Percentiles rank a stretch among this genome's conserved stretches.
Conservation (phyloP, 768 basidiomycete genomes). For the Amanita brunnescens region DNA sequence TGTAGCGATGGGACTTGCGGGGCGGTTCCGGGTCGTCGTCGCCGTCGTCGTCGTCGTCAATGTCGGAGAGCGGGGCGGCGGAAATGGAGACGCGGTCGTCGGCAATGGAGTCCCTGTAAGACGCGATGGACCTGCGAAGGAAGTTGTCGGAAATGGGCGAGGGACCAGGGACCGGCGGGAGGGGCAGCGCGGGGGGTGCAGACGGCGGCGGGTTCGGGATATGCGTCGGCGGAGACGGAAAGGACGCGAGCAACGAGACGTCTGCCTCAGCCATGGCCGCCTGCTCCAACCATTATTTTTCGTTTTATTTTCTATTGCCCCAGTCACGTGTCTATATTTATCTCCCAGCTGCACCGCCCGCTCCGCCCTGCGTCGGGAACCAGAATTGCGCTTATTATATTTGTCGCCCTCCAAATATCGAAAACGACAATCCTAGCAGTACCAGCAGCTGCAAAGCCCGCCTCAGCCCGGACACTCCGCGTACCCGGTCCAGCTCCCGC, state of each 20-base stretch:
- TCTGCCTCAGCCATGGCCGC: neutral
- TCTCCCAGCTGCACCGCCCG: too few relatives aligned
- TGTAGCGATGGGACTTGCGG: constrained; percentile 14
- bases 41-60: constrained; percentile 19
- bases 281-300: neutral
- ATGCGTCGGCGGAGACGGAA: constrained; percentile 34
- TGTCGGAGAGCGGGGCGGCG: constrained; percentile 16
- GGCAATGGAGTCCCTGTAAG: constrained; percentile 4
- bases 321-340: constrained; percentile 4
- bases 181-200: constrained; percentile 25
- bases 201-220: constrained; percentile 24
- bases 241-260: constrained; percentile 26
- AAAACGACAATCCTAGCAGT: constrained; percentile 14
- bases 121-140: constrained; percentile 22
- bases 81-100: neutral
- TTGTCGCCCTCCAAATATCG: constrained; percentile 14
- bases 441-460: constrained; percentile 22
- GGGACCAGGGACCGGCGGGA: constrained; percentile 60
- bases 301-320: neutral
- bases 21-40: constrained; percentile 13
- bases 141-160: constrained; percentile 41
- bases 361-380: too few relatives aligned
- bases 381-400: too few relatives aligned
- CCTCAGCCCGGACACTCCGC: constrained; percentile 18
- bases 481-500: constrained; percentile 18